Evolutionary conservation across 108 stramenopile genomes (phyloP).

Genomic region (Cyclotella distinguenda): DNA sequence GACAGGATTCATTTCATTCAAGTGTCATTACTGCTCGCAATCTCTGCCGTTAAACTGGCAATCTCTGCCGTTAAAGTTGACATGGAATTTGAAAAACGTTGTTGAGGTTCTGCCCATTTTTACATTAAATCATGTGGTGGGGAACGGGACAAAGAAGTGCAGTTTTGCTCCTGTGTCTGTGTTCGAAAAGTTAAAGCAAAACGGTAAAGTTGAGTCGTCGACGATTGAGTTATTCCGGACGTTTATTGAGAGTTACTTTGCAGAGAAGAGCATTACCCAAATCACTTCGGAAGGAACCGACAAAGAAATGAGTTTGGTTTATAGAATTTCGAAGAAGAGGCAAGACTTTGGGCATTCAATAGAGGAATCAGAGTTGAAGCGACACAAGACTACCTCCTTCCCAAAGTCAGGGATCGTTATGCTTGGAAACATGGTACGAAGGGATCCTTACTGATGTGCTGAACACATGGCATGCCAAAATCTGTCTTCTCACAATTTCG

Average conservation of each 20-base stretch:
- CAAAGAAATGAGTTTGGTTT: background rate
- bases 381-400: background rate
- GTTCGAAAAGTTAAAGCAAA: background rate
- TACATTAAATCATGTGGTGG: background rate
- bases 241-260: background rate
- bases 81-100: background rate
- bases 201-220: background rate
- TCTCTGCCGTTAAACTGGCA: background rate
- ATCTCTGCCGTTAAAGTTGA: background rate
- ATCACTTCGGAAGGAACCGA: too few relatives aligned
- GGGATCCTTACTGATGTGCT: background rate
- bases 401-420: background rate
- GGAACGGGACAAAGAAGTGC: background rate
- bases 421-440: background rate
- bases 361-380: background rate
- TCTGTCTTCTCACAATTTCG: background rate
- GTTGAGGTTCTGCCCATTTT: constrained; percentile 1
- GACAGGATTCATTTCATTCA: background rate
- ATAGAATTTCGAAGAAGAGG: background rate
- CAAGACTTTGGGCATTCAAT: background rate
- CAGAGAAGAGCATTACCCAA: background rate
- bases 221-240: background rate
- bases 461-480: background rate
- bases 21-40: constrained; percentile 6
- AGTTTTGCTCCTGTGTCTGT: background rate